Evolutionary conservation across 495 filamentous ascomycete species (phyloP).

Genomic region (Penicillium lagena): DNA sequence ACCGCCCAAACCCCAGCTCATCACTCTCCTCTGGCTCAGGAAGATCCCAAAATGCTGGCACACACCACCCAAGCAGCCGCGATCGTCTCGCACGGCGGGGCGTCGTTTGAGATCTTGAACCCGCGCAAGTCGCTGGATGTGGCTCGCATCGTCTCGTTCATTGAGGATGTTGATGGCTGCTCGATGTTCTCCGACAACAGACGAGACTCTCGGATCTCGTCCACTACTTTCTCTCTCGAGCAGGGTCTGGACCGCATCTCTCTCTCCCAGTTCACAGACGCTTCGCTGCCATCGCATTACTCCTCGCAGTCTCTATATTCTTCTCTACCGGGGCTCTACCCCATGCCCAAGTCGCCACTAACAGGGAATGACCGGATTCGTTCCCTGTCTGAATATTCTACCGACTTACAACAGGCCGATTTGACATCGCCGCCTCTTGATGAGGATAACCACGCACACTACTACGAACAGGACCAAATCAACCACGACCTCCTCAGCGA

Average conservation of each 20-base stretch:
- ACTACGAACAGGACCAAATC: constrained; percentile 5
- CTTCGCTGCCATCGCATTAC: constrained; percentile 20
- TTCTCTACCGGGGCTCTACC: constrained; percentile 2
- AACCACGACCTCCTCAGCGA: constrained; percentile 13
- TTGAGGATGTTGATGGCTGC: constrained; percentile 32
- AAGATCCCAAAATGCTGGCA: constrained; percentile 12
- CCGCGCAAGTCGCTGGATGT: constrained; percentile 36
- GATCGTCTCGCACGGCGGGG: constrained; percentile 34
- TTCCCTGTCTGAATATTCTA: constrained; percentile 18
- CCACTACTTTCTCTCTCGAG: constrained; percentile 11
- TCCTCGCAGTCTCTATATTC: constrained; percentile 17
- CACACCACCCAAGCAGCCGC: constrained; percentile 15
- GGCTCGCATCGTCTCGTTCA: constrained; percentile 35
- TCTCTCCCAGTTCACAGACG: constrained; percentile 23
- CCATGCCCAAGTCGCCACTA: constrained; percentile 11
- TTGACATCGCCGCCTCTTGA: constrained; percentile 4
- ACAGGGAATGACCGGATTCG: constrained; percentile 13
- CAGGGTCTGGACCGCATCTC: constrained; percentile 15
- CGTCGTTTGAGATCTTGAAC: constrained; percentile 42
- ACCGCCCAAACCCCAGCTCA: constrained; percentile 10
- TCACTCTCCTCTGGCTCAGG: neutral
- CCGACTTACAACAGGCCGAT: constrained; percentile 8
- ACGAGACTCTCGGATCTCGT: constrained; percentile 19
- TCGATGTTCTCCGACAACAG: constrained; percentile 17
- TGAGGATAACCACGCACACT: constrained; percentile 1